Evolutionary conservation across 352 stramenopile species (phyloP).

Genomic region (Vaucheria bursata): DNA sequence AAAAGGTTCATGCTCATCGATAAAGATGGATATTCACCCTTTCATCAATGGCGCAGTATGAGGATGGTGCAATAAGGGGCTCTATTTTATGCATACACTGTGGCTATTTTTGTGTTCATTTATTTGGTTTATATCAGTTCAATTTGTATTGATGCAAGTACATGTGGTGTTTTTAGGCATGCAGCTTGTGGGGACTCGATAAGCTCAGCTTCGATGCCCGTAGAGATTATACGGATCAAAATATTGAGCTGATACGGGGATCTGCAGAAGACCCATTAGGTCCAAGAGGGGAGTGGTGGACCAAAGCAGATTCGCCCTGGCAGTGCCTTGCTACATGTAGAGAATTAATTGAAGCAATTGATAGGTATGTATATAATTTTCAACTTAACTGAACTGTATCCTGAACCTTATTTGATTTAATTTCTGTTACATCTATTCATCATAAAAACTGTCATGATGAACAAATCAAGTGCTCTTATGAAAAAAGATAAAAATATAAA

Average conservation of each 20-base stretch:
- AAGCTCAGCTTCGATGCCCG: slow-evolving; percentile 95
- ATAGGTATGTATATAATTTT: slow-evolving; percentile 54
- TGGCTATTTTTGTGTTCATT: background rate
- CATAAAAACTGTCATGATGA: background rate
- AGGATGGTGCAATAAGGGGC: background rate
- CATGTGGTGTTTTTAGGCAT: slow-evolving; percentile 36
- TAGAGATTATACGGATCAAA: slow-evolving; percentile 80
- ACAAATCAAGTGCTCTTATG: background rate
- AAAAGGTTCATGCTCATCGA: background rate
- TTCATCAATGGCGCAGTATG: background rate
- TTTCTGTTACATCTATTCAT: background rate
- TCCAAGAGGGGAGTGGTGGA: slow-evolving; percentile 81
- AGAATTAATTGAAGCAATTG: slow-evolving; percentile 77
- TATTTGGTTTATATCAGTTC: background rate
- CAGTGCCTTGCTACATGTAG: slow-evolving; percentile 92
- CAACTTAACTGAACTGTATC: background rate
- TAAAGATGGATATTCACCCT: no score
- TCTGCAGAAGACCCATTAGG: slow-evolving; percentile 77
- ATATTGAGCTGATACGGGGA: slow-evolving; percentile 63
- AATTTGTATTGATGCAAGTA: background rate
- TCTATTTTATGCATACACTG: background rate
- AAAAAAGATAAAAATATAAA: background rate
- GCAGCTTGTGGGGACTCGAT: slow-evolving; percentile 70
- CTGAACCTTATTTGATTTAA: background rate
- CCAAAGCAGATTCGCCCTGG: slow-evolving; percentile 91